Evolutionary conservation across 768 basidiomycete species (phyloP).

Genomic region (Chalciporus sphaerocephalus): DNA sequence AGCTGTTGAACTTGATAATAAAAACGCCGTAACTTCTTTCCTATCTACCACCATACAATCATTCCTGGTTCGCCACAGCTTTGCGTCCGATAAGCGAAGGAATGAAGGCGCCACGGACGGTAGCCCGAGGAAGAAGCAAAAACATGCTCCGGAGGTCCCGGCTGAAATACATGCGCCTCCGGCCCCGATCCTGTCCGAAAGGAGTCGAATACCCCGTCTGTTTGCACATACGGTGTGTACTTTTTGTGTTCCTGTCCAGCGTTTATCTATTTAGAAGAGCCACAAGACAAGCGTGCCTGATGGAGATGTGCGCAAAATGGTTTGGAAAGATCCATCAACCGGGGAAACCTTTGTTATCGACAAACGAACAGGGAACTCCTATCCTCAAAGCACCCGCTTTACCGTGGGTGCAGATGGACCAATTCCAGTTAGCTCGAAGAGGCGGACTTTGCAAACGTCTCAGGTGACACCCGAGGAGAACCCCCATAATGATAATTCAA

Average conservation of each 20-base stretch:
- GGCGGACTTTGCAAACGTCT: constrained; percentile 14
- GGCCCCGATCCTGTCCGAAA: constrained; percentile 2
- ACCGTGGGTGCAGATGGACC: constrained; percentile 5
- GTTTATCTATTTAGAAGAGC: constrained; percentile 7
- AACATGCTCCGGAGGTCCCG: constrained; percentile 26
- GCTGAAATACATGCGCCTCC: constrained; percentile 7
- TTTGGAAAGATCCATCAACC: constrained; percentile 65
- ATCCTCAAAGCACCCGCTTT: constrained; percentile 28
- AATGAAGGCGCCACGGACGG: constrained; percentile 15
- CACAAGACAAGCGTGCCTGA: constrained; percentile 18
- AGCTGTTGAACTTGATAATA: constrained; percentile 61
- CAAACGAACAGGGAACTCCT: constrained; percentile 65
- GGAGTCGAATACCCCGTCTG: constrained; percentile 6
- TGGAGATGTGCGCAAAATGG: constrained; percentile 27
- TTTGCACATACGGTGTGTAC: constrained; percentile 21
- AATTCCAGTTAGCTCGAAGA: constrained; percentile 6
- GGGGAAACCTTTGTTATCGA: constrained; percentile 59
- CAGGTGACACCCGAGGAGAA: constrained; percentile 4
- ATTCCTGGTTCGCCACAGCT: constrained; percentile 65
- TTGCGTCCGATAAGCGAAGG: constrained; percentile 32
- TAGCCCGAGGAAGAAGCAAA: constrained; percentile 52
- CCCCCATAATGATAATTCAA: constrained; percentile 5
- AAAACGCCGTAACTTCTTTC: constrained; percentile 49
- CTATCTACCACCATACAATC: constrained; percentile 53
- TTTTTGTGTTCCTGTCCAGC: constrained; percentile 4